Conservation (phyloP, 169 alveolate species). For the Theileria equi region DNA sequence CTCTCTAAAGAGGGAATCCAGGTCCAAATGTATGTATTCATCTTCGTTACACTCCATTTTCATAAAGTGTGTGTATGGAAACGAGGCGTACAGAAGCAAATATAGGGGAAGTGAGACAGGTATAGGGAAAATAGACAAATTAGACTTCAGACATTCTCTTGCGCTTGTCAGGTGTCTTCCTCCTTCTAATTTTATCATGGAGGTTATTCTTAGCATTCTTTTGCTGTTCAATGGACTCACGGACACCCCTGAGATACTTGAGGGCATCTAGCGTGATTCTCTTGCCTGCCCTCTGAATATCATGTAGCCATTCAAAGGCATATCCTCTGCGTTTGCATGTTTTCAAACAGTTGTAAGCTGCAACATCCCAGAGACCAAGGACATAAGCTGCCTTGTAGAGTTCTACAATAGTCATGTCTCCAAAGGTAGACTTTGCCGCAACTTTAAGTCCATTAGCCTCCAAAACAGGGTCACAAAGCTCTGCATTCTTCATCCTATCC, state of each 20-base stretch:
- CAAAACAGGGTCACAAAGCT: constrained; percentile 69
- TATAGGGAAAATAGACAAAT: background rate
- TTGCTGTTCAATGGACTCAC: constrained; percentile 31
- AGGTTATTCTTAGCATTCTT: constrained; percentile 15
- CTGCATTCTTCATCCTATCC: constrained; percentile 68
- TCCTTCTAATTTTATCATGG: constrained; percentile 4
- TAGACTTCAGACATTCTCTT: background rate
- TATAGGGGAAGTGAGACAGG: too few relatives aligned
- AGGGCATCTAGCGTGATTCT: constrained; percentile 70
- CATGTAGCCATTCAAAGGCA: constrained; percentile 65
- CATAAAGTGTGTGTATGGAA: too few relatives aligned
- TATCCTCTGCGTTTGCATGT: constrained; percentile 73
- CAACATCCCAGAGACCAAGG: constrained; percentile 74
- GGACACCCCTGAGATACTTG: constrained; percentile 64
- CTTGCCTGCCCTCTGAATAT: constrained; percentile 50
- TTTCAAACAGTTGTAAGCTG: constrained; percentile 70
- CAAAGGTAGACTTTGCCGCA: constrained; percentile 70
- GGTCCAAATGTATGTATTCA: constrained; percentile 12
- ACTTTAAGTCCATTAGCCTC: constrained; percentile 69
- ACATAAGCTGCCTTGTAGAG: constrained; percentile 72
- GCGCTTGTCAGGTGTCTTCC: constrained; percentile 1
- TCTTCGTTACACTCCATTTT: constrained; percentile 15
- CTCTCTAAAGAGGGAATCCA: constrained; percentile 55
- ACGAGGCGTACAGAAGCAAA: too few relatives aligned
- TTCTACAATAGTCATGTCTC: constrained; percentile 74